Conservation (phyloP, 371 early-diverging fungal species). For the Furculomyces boomerangus region DNA sequence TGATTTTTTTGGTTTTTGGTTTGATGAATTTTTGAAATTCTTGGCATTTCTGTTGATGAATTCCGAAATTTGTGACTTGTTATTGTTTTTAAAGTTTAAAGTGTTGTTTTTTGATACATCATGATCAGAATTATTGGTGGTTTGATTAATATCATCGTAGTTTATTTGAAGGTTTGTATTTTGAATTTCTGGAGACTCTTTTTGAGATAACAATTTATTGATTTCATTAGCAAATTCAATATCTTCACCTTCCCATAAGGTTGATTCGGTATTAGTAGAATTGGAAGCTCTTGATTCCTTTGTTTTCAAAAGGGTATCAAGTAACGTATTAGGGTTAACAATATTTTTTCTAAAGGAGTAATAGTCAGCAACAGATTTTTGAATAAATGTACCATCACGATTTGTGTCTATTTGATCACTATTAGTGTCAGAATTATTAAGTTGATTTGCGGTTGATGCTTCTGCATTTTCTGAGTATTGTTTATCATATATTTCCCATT, state of each 20-base stretch:
- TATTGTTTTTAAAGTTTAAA: neutral
- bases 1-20: no score
- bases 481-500: neutral
- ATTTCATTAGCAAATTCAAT: neutral
- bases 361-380: neutral
- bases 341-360: neutral
- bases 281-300: neutral
- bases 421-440: no score
- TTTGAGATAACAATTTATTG: neutral
- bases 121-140: neutral
- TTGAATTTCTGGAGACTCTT: neutral
- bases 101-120: neutral
- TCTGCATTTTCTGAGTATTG: neutral
- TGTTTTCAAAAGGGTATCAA: neutral
- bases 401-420: no score
- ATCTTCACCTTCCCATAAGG: neutral
- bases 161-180: neutral
- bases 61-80: neutral
- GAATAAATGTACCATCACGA: neutral
- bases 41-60: neutral
- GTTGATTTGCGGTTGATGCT: no score
- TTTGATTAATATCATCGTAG: no score
- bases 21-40: no score
- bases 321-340: neutral
- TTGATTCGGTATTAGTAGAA: neutral